phyloP scores from a whole-genome alignment of 768 basidiomycete genomes.

The Lactarius trivialis region DNA sequence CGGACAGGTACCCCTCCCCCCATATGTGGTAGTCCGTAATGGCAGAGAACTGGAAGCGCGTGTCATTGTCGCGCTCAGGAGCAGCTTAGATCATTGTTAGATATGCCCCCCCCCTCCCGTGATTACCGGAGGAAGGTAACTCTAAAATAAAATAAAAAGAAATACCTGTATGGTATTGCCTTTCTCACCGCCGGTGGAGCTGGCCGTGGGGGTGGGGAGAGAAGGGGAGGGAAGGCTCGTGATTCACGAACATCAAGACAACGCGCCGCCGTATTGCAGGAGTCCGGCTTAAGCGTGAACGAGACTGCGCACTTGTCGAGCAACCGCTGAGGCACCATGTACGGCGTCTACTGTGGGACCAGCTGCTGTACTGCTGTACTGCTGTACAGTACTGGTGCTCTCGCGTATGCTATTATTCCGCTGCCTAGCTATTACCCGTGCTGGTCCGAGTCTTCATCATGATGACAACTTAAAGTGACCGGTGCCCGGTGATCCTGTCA shows the following conservation, averaged over 20 bases:
- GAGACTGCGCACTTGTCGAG: conserved; percentile 16
- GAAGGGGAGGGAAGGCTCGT: neutral
- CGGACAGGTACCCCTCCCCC: neutral
- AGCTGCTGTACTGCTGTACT: neutral
- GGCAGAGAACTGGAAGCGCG: neutral
- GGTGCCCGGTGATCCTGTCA: neutral
- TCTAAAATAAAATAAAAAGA: neutral
- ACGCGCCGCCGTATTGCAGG: conserved; percentile 1
- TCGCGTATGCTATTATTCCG: neutral
- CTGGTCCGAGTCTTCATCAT: neutral
- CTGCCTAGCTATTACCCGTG: neutral
- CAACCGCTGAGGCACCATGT: conserved; percentile 2
- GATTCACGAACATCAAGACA: neutral
- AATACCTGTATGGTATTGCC: neutral
- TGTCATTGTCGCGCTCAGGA: neutral
- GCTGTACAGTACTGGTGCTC: neutral
- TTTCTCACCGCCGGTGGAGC: neutral
- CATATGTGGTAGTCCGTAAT: neutral
- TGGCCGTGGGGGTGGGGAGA: neutral
- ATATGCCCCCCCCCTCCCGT: neutral
- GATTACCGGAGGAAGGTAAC: neutral
- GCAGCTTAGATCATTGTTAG: neutral
- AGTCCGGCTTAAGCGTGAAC: neutral
- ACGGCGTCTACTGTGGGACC: neutral
- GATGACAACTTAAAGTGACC: no score